Percentiles rank a stretch among this genome's conserved stretches.
These are phyloP conservation scores for Amaranthus tricolor DNA, from an alignment of 179 eudicot species.

Conservation along the genomic window DNA sequence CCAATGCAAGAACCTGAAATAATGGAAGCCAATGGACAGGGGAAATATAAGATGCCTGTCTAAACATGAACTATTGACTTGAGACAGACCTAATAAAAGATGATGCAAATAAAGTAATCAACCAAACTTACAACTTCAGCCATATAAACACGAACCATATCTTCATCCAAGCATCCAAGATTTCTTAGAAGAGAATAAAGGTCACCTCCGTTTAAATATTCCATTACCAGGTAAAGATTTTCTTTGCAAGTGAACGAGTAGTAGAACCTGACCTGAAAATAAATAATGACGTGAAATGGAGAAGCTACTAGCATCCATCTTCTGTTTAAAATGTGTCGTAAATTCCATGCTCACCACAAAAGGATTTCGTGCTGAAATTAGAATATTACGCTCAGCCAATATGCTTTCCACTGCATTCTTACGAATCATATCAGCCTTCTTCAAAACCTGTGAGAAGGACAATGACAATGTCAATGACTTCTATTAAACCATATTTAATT, in stretches of 20 bases:
- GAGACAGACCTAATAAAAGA: conserved; percentile 1
- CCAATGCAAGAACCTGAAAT: conserved; percentile 94
- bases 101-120: not conserved
- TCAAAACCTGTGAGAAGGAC: conserved; percentile 61
- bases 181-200: conserved; percentile 84
- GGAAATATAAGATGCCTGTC: not conserved
- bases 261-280: conserved; percentile 90
- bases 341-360: conserved; percentile 75
- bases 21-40: conserved; percentile 4
- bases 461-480: conserved; percentile 12
- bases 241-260: conserved; percentile 99
- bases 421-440: conserved; percentile 97
- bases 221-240: conserved; percentile 98
- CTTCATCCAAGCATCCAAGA: conserved; percentile 97
- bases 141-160: conserved; percentile 91
- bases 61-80: not conserved
- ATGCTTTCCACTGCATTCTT: conserved; percentile 99
- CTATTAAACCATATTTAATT: not conserved
- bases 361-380: conserved; percentile 92
- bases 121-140: conserved; percentile 89
- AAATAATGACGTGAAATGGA: conserved; percentile 25
- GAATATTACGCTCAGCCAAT: conserved; percentile 93
- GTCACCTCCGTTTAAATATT: conserved; percentile 96
- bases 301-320: conserved; percentile 20
- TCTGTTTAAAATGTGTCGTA: not conserved